Conservation (phyloP, 2,329 filamentous ascomycete genomes). For the Bipolaris zeicola region DNA sequence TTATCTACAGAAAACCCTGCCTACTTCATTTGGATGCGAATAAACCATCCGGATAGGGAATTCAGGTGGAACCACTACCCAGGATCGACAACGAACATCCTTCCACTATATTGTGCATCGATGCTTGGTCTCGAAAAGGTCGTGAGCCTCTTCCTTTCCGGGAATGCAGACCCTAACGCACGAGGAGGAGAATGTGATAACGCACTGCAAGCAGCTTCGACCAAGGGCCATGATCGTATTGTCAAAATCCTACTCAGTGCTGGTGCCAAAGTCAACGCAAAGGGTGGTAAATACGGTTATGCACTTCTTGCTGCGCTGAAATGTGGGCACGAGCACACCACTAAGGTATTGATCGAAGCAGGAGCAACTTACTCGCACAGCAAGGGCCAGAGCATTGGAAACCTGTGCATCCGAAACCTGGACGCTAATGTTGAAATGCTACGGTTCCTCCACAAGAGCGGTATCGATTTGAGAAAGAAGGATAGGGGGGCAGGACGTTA, state of each 20-base stretch:
- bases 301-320: slow-evolving; percentile 24
- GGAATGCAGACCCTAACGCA: slow-evolving; percentile 26
- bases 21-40: slow-evolving; percentile 27
- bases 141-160: slow-evolving; percentile 18
- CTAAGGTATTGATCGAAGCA: slow-evolving; percentile 19
- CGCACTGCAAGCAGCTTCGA: slow-evolving; percentile 29
- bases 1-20: slow-evolving; percentile 15
- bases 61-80: no score
- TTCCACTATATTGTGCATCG: slow-evolving; percentile 32
- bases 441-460: not conserved
- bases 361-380: slow-evolving; percentile 12
- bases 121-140: slow-evolving; percentile 20
- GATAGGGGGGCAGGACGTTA: not conserved
- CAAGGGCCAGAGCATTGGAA: not conserved
- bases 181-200: slow-evolving; percentile 20
- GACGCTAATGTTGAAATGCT: not conserved
- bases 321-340: not conserved
- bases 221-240: slow-evolving; percentile 22
- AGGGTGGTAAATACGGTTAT: slow-evolving; percentile 15
- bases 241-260: slow-evolving; percentile 23
- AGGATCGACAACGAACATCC: not conserved
- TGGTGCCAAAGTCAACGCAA: slow-evolving; percentile 20
- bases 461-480: not conserved
- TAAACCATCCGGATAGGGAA: slow-evolving; percentile 23
- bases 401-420: not conserved